Conservation (phyloP, 306 rosid genomes). For the Geum urbanum region DNA sequence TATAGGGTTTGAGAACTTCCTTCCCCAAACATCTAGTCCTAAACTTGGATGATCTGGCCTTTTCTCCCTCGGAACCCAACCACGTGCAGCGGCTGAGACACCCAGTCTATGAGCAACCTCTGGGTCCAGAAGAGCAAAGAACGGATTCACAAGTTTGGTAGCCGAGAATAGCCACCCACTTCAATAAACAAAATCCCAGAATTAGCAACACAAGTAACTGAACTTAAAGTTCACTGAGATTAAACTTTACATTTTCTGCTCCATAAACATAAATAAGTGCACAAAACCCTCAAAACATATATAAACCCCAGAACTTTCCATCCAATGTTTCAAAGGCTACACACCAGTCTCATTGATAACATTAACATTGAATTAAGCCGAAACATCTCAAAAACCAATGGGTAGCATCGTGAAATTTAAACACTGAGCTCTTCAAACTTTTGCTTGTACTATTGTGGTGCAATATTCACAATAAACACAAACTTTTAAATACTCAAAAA, state of each 20-base stretch:
- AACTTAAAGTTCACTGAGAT: constrained; percentile 14
- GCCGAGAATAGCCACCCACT: constrained; percentile 98
- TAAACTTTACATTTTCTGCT: neutral
- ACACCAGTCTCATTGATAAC: neutral
- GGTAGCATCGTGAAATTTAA: too few species aligned
- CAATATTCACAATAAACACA: neutral
- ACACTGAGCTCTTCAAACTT: neutral
- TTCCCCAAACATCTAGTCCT: constrained; percentile 95
- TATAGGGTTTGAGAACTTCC: constrained; percentile 85
- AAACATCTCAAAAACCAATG: neutral
- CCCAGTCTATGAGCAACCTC: constrained; percentile 82
- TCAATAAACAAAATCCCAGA: constrained; percentile 35
- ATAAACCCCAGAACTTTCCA: neutral
- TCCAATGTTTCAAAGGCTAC: neutral
- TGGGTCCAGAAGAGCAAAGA: constrained; percentile 85
- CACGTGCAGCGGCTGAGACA: constrained; percentile 90
- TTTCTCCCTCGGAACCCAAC: constrained; percentile 98
- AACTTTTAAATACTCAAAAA: constrained; percentile 20
- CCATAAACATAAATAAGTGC: neutral
- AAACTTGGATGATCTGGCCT: constrained; percentile 65
- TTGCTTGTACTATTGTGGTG: neutral
- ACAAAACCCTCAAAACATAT: neutral
- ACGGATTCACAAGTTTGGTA: constrained; percentile 84
- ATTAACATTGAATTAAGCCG: neutral
- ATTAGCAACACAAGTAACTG: constrained; percentile 26